Base-by-base conservation (phyloP, 108 stramenopile genomes). In the Cyclostephanos tholiformis region DNA sequence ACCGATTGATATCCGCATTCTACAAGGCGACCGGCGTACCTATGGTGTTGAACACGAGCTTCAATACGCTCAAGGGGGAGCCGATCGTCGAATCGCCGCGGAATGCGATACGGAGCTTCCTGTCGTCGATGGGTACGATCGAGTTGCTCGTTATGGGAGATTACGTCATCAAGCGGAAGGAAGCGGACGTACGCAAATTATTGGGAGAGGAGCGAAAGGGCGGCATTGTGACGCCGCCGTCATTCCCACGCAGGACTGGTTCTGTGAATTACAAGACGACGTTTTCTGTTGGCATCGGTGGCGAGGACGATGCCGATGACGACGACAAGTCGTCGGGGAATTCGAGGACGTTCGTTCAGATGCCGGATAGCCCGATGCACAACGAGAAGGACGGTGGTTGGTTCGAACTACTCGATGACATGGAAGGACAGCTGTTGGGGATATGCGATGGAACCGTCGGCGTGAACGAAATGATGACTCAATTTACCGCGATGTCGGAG, bases 11-110 rank as follows among this genome's bases (percentile, higher is more conserved):
- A 53, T 62, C 76, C 35, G 86, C 87, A 26, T 97, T 97, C 79
- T 90, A 74, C 63, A 72, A 86, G 46, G 38, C 83, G 17, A 97
- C 97, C 0, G 98, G 97, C 19, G 91, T 97, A 0, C 97, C 98
- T 13, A 93, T 98, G 93, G 91, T 98, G 5, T 82, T 98, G 44
- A 97, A 98, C 62, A 98, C 98, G 11, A 90, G 88, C 27, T 97
- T 98, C 92, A 98, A 97, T 72, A 93, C 93, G 8, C 67, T 94
- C 10, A 90, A 88, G 39, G 82, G 89, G 16, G 96, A 97, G 66
- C 98, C 98, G 10, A 97, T 98, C 56, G 97, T 97, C 13, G 96
- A 98, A 71, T 94, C 82, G 23, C 97, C 98, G 17, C 38, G 68
- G 17, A 87, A 96, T 72, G 96, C 91, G 7, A 88, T 96, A 30